Percentiles rank a stretch among this genome's conserved stretches.
phyloP scores from a whole-genome alignment of 495 filamentous ascomycete genomes.

The Lentithecium fluviatile region DNA sequence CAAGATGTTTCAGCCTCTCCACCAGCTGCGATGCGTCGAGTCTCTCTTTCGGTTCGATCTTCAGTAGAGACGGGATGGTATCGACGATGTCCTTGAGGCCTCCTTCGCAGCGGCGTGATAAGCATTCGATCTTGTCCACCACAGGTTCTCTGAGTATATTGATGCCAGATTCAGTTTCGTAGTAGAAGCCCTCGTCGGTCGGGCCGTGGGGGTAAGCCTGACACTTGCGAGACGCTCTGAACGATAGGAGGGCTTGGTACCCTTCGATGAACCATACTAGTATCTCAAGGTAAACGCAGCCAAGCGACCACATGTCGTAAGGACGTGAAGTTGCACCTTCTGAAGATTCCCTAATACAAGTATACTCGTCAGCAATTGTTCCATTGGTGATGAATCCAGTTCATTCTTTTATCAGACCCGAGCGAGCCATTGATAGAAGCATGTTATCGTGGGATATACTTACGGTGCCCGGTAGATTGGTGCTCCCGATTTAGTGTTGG shows the following conservation, averaged over 20 bases:
- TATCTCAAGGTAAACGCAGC: slow-evolving; percentile 14
- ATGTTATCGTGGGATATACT: no score
- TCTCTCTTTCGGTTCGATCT: not conserved
- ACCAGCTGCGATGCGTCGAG: not conserved
- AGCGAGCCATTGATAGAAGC: no score
- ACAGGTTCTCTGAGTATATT: not conserved
- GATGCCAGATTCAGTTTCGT: not conserved
- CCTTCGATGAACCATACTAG: slow-evolving; percentile 19
- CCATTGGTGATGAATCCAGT: no score
- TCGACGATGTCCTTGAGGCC: not conserved
- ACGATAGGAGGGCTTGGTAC: not conserved
- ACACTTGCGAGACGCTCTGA: not conserved
- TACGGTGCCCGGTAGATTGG: slow-evolving; percentile 9
- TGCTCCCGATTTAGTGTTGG: slow-evolving; percentile 1
- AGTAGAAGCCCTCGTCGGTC: slow-evolving; percentile 10
- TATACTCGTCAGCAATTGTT: no score
- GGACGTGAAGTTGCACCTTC: slow-evolving; percentile 8
- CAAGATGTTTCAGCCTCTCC: slow-evolving; percentile 2
- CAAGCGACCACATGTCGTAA: slow-evolving; percentile 16
- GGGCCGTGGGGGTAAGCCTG: not conserved
- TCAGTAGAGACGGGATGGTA: slow-evolving; percentile 1
- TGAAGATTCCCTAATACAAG: not conserved
- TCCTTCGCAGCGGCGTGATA: not conserved
- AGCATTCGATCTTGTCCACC: not conserved
- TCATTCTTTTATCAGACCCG: no score